phyloP scores from a whole-genome alignment of 768 basidiomycete genomes.

The Agaricus blazei region DNA sequence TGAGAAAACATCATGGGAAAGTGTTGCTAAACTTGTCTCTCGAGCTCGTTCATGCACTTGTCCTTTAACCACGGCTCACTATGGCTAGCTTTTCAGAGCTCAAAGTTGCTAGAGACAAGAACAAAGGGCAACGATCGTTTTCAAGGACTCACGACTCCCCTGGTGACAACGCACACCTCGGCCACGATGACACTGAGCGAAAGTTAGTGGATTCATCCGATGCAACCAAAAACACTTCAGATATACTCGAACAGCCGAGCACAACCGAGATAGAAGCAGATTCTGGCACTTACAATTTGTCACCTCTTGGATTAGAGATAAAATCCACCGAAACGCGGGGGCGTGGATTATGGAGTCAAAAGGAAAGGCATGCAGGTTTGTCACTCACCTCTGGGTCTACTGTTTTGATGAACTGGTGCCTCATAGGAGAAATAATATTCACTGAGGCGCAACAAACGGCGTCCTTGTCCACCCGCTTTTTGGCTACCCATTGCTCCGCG shows the following conservation, averaged over 20 bases:
- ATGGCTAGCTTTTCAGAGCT: conserved; percentile 34
- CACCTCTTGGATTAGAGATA: conserved; percentile 20
- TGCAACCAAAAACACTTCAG: neutral
- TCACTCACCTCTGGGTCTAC: neutral
- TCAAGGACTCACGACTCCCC: neutral
- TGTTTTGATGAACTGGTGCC: neutral
- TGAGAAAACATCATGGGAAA: too few relatives aligned
- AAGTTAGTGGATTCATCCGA: conserved; percentile 12
- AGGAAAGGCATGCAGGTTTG: conserved; percentile 18
- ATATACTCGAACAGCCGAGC: neutral
- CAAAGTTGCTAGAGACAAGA: conserved; percentile 21
- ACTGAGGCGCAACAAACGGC: conserved; percentile 53
- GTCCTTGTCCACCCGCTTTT: conserved; percentile 57
- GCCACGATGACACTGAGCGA: neutral
- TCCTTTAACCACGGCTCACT: neutral
- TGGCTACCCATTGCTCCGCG: conserved; percentile 63
- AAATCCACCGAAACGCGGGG: conserved; percentile 13
- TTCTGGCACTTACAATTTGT: conserved; percentile 10
- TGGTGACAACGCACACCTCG: neutral
- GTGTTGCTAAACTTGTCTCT: too few relatives aligned
- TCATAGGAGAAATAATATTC: conserved; percentile 57
- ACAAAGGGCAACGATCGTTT: conserved; percentile 26
- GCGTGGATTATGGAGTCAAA: conserved; percentile 21
- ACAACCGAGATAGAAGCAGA: neutral
- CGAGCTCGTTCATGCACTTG: too few relatives aligned